Evolutionary conservation across 148 eudicot species (phyloP), one percentile per base, ranked within the genome.

Genomic region (Nepenthes mirabilis): DNA sequence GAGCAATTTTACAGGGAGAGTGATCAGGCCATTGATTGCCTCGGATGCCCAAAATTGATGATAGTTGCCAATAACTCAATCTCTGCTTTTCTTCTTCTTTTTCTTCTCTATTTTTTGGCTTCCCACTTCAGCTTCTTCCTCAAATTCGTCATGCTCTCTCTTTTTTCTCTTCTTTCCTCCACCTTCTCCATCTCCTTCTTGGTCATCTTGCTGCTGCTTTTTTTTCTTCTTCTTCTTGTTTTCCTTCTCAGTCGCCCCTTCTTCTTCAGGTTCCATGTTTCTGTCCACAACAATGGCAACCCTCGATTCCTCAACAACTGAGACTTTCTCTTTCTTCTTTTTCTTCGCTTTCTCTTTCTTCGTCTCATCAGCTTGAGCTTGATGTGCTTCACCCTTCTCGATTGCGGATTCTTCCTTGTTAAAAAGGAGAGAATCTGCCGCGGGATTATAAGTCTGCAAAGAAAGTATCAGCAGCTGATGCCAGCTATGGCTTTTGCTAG

Each of bases 391-490:
- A 43, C 66, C 75, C 47, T 76, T 70, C 59, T 61, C 69, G 43
- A 75, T 59, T 47, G 59, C 57, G n/a, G 72, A 6, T 55, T 70
- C 79, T 36, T 73, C 79, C 12, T 72, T 72, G 59, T 57, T 68
- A 56, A 81, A 79, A 53, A 85, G 43, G 68, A 71, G 35, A 9
- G 90, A 72, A 73, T 88, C 96, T 0, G 96, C 87, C n/a, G 96
- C 75, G 43, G 89, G 82, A 71, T 88, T 88, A 55, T 88, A 88
- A 0, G 82, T 75, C 96, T 88, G 79, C 33, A 33, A 54, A 54
- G 1, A 9, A 55, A 55, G 36, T 8, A 32, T 3, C 6, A 32
- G 14, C 2, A 10, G 32, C 32, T 52, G 55, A 52, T 13, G 5
- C 32, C 2, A n/a, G 23, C 23, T 23, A 23, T 23, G 23, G 23